Conservation (phyloP, 805 yeast genomes). For the Sporopachydermia quercuum region DNA sequence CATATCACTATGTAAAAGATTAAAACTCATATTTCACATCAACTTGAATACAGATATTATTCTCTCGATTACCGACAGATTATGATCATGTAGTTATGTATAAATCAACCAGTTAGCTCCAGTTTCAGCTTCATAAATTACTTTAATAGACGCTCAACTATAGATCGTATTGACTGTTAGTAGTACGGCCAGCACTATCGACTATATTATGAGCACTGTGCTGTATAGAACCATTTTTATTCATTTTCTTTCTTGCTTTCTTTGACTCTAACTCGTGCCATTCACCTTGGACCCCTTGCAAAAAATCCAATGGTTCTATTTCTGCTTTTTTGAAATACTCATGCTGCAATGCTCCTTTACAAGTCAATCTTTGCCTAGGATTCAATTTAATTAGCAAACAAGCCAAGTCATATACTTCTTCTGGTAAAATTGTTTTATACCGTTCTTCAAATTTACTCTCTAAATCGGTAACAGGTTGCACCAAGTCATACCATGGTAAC, state of each 20-base stretch:
- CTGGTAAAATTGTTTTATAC: conserved; percentile 28
- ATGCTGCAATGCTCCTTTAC: conserved; percentile 54
- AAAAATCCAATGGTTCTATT: conserved; percentile 42
- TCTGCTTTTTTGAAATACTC: conserved; percentile 53
- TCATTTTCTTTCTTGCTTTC: conserved; percentile 42
- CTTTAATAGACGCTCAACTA: too few species aligned
- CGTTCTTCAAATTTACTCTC: conserved; percentile 23
- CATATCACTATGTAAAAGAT: too few species aligned
- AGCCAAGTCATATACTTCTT: conserved; percentile 48
- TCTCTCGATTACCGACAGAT: too few species aligned
- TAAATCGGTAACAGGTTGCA: conserved; percentile 36
- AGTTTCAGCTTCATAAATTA: too few species aligned
- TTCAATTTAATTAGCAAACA: conserved; percentile 45
- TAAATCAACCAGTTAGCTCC: too few species aligned
- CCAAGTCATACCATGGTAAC: conserved; percentile 87
- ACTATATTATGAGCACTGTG: too few species aligned
- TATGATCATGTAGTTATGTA: too few species aligned
- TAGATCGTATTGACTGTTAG: too few species aligned
- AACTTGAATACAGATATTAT: too few species aligned
- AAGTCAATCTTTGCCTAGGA: conserved; percentile 54
- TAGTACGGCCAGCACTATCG: too few species aligned
- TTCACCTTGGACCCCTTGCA: conserved; percentile 55
- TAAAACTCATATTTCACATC: too few species aligned
- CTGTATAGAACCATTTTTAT: too few species aligned
- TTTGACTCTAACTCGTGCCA: conserved; percentile 98